Evolutionary conservation across 176 grass and related monocot species (phyloP), one percentile per base, ranked within the genome.

Genomic region (Oryza coarctata): DNA sequence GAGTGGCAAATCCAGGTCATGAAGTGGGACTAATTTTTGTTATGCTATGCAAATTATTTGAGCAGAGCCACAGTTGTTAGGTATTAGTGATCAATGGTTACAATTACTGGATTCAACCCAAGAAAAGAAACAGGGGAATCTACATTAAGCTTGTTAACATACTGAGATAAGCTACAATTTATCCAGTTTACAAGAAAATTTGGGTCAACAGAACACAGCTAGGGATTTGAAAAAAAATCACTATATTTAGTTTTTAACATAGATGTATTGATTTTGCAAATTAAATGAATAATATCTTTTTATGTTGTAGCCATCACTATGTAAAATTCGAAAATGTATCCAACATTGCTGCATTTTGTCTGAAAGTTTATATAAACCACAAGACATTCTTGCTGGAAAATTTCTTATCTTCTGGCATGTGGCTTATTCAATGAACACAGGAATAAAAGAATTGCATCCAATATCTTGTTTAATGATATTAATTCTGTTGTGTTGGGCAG

Each of bases 401-500:
- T 22, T 64, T 65, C 5, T 41, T 60, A 20, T 60, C 65, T 68
- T 74, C 15, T 68, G 9, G 70, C 14, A 66, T 75, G 20, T 74
- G 26, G 44, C 68, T 68, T 23, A 39, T 84, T 84, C 18, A 32
- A 30, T 39, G 45, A 1, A 23, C 33, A 32, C 11, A 35, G 34
- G 68, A 73, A 71, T 61, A n/a, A 63, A 62, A 71, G 20, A 81
- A 58, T 36, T 9, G 23, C 44, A 7, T 76, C 23, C 36, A 52
- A 12, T 67, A 78, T 82, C 1, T 65, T 25, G 58, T 66, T 65
- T 61, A 62, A 41, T 40, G 40, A 74, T 73, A 28, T 23, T 36
- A 10, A 68, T 78, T 47, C 34, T 71, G 17, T 66, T 86, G 27
- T 58, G 39, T 44, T 82, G 63, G 32, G 35, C 80, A 97, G 94